These are phyloP conservation scores for Camillea tinctor DNA, from an alignment of 2,329 filamentous ascomycete species.

Conservation along the genomic window DNA sequence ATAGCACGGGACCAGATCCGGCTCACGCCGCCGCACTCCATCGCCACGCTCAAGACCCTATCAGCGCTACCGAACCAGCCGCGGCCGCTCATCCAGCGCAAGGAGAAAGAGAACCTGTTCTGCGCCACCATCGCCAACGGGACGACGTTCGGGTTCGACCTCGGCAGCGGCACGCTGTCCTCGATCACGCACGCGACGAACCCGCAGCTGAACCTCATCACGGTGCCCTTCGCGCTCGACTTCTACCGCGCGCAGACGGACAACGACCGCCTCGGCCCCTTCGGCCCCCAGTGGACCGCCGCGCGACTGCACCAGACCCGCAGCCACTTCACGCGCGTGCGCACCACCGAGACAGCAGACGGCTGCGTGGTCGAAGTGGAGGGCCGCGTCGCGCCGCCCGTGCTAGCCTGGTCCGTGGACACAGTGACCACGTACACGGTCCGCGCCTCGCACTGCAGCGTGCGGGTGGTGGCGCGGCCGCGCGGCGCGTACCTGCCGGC, in stretches of 20 bases:
- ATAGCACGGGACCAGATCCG: constrained; percentile 50
- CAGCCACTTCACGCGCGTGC: constrained; percentile 39
- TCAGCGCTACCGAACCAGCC: constrained; percentile 1
- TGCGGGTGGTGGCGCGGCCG: constrained; percentile 49
- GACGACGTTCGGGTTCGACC: constrained; percentile 45
- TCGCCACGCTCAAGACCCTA: constrained; percentile 28
- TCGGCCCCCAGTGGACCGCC: constrained; percentile 58
- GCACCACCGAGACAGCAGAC: constrained; percentile 29
- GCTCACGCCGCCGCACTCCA: constrained; percentile 35
- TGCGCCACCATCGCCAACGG: constrained; percentile 36
- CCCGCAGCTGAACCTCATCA: constrained; percentile 40
- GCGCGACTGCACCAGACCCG: constrained; percentile 46
- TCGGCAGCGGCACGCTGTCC: constrained; percentile 40
- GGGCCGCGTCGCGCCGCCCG: constrained; percentile 59
- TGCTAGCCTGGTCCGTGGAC: constrained; percentile 60
- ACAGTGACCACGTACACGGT: constrained; percentile 56
- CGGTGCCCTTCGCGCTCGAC: constrained; percentile 45
- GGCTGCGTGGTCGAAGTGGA: constrained; percentile 44
- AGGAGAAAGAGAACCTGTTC: constrained; percentile 29
- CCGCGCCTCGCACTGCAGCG: constrained; percentile 43
- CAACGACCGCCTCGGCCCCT: constrained; percentile 57
- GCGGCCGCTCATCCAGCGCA: constrained; percentile 25
- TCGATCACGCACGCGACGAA: constrained; percentile 39
- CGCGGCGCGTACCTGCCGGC: constrained; percentile 47
- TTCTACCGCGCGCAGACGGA: constrained; percentile 67